Conservation (phyloP, 1,139 yeast genomes). For the Hanseniaspora gamundiae region DNA sequence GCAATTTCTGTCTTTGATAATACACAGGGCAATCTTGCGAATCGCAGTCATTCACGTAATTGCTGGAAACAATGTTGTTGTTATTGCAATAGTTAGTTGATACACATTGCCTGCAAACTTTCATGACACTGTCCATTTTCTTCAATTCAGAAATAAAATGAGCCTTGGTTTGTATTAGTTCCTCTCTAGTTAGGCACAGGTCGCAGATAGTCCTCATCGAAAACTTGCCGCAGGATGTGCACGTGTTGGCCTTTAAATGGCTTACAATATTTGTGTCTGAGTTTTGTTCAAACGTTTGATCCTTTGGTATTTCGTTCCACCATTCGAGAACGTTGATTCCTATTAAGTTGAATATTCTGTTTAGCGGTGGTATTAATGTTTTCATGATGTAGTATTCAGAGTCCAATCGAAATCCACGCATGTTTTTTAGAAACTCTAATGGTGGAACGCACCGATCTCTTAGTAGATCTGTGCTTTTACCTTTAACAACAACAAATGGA, state of each 20-base stretch:
- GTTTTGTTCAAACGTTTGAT: constrained; percentile 11
- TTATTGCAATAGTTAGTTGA: constrained; percentile 1
- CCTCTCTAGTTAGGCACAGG: neutral
- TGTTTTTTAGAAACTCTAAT: constrained; percentile 43
- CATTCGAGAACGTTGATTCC: constrained; percentile 74
- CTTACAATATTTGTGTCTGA: constrained; percentile 3
- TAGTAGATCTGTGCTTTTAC: constrained; percentile 44
- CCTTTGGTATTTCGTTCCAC: constrained; percentile 62
- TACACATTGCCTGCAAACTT: constrained; percentile 3
- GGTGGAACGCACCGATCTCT: constrained; percentile 77
- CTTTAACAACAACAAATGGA: constrained; percentile 70
- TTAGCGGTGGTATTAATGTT: constrained; percentile 80
- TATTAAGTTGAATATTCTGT: constrained; percentile 64
- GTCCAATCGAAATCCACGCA: constrained; percentile 42
- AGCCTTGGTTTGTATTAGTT: neutral
- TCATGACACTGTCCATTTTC: neutral
- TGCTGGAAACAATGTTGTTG: neutral
- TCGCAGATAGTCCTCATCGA: neutral
- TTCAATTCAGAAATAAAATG: neutral
- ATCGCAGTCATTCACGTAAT: constrained; percentile 18
- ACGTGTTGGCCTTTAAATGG: neutral
- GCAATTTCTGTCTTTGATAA: constrained; percentile 23
- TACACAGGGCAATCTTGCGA: constrained; percentile 31
- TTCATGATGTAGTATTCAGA: constrained; percentile 74
- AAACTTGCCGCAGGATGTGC: neutral